phyloP scores from a whole-genome alignment of 2,329 filamentous ascomycete species.

The Colletotrichum limetticola region DNA sequence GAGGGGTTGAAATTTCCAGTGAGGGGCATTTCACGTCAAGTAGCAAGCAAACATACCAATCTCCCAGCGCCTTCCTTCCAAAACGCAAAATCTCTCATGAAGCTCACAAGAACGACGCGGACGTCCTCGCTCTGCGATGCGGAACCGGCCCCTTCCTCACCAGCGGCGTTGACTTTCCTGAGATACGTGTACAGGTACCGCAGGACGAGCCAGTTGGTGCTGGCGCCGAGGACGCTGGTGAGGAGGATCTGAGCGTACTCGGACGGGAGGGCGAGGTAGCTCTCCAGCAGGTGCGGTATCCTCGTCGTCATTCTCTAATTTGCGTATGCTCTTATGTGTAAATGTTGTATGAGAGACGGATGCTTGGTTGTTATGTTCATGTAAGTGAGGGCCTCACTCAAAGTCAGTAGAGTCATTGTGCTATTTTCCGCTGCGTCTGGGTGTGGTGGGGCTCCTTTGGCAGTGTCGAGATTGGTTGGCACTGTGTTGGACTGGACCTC shows the following conservation, averaged over 20 bases:
- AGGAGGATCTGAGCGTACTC: constrained; percentile 72
- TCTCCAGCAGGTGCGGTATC: constrained; percentile 72
- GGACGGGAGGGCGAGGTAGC: constrained; percentile 69
- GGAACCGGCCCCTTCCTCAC: neutral
- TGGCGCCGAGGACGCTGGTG: constrained; percentile 74
- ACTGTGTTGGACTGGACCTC: neutral
- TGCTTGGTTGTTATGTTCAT: neutral
- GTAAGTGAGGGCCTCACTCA: neutral
- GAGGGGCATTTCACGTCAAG: constrained; percentile 16
- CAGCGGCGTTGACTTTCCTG: constrained; percentile 20
- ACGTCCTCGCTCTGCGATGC: constrained; percentile 42
- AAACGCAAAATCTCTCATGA: constrained; percentile 80
- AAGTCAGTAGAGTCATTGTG: neutral
- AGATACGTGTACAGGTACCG: constrained; percentile 65
- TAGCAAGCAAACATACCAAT: constrained; percentile 60
- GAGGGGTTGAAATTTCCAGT: neutral
- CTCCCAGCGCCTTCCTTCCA: constrained; percentile 79
- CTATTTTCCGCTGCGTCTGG: neutral
- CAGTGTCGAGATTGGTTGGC: neutral
- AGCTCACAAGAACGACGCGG: constrained; percentile 82
- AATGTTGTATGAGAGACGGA: neutral
- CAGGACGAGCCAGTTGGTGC: constrained; percentile 73
- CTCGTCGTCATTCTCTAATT: constrained; percentile 56
- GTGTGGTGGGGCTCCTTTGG: neutral
- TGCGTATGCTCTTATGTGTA: neutral